Evolutionary conservation across 2,329 filamentous ascomycete genomes (phyloP), one percentile per base, ranked within the genome.

Genomic region (Ophiosphaerella narmari): DNA sequence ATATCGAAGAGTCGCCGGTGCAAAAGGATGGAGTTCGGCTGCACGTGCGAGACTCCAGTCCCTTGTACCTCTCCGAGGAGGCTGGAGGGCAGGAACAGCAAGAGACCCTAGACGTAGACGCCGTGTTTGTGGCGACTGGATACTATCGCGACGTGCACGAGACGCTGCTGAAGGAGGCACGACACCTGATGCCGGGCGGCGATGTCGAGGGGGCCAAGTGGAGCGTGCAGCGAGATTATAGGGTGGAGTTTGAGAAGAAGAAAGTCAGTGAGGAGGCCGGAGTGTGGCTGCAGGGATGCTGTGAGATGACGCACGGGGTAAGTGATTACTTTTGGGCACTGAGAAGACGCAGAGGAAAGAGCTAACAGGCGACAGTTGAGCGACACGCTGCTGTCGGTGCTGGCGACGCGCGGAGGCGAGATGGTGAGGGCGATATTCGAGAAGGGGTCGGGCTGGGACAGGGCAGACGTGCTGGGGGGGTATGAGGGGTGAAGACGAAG

Each of bases 221-320:
- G 76, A 79, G 80, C 13, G 89, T 96, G 1, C 80, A 80, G 29
- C 83, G 93, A 45, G 84, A 97, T 71, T 97, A 97, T 74, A 82
- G 82, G 43, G 84, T 97, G 41, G 77, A 86, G 50, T 91, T 95
- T 68, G 80, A 83, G 41, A 77, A 82, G 1, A 86, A 83, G 26
- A 80, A 82, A 40, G 87, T 97, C 31, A 82, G 85, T n/a, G 69
- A 80, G 0, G 84, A 86, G 38, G 88, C 90, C 12, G 92, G 92
- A 3, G 80, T 97, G 50, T 97, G 90, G 88, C 79, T 97, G 63
- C 94, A 97, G 73, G 93, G 93, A 29, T 97, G 92, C 77, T 95
- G 91, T 71, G 92, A 97, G 78, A 85, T 82, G 54, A 96, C 91
- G 31, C 93, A 97, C 73, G 93, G 93, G 52, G 88, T 93, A 82